Conservation (phyloP, 352 stramenopile species). For the Phytophthora capsici region DNA sequence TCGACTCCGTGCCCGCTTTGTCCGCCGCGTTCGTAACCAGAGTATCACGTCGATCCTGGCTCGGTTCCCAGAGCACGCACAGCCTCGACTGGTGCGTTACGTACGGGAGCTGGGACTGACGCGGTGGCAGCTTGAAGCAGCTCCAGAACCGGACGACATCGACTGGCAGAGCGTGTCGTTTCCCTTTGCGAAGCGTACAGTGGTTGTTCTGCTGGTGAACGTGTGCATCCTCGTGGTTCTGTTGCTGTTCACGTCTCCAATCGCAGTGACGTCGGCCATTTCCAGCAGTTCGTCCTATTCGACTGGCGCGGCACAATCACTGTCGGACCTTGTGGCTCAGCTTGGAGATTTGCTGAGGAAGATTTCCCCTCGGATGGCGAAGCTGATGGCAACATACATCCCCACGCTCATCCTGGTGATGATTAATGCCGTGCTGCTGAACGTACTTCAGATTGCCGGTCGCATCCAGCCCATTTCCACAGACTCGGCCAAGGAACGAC, state of each 20-base stretch:
- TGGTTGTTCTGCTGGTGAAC: conserved; percentile 77
- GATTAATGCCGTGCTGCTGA: conserved; percentile 88
- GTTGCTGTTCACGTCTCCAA: conserved; percentile 83
- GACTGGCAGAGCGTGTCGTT: conserved; percentile 89
- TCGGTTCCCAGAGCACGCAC: conserved; percentile 66
- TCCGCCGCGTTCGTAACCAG: conserved; percentile 73
- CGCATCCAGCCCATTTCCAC: conserved; percentile 87
- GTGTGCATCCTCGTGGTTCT: conserved; percentile 77
- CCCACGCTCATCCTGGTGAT: conserved; percentile 88
- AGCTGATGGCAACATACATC: conserved; percentile 80
- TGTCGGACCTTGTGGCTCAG: conserved; percentile 73
- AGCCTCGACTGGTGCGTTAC: conserved; percentile 70
- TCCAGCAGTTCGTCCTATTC: conserved; percentile 73
- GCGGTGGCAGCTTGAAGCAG: conserved; percentile 75
- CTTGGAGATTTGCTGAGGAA: conserved; percentile 63
- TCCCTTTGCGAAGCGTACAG: conserved; percentile 80
- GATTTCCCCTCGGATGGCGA: conserved; percentile 82
- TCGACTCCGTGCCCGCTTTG: conserved; percentile 75
- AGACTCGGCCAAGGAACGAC: conserved; percentile 84
- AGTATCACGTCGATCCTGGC: conserved; percentile 81
- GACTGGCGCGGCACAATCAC: conserved; percentile 58
- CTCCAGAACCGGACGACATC: conserved; percentile 83
- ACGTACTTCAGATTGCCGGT: conserved; percentile 80
- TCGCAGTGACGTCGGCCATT: conserved; percentile 86
- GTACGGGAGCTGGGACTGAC: conserved; percentile 83